Percentiles rank a stretch among this genome's conserved stretches.
These are phyloP conservation scores for Geum urbanum DNA, from an alignment of 306 rosid genomes.

Conservation along the genomic window DNA sequence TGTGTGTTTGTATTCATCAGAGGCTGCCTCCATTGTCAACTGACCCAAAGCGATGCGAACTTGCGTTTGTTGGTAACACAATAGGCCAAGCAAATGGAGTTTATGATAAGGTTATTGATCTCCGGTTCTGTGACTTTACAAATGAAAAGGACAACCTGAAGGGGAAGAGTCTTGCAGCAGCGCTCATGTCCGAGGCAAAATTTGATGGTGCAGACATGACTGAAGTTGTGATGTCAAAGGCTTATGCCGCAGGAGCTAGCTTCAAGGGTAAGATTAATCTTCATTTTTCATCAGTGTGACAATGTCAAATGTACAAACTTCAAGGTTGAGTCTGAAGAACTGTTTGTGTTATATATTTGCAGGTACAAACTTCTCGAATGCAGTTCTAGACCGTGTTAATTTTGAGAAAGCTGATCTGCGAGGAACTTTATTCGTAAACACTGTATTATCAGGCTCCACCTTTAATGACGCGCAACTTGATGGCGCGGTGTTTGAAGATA, in stretches of 20 bases:
- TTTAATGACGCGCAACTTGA: constrained; percentile 70
- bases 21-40: constrained; percentile 92
- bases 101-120: constrained; percentile 88
- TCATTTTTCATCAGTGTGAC: not conserved
- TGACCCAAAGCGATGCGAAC: constrained; percentile 82
- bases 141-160: constrained; percentile 76
- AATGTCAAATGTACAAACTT: not conserved
- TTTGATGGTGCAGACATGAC: constrained; percentile 97
- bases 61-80: constrained; percentile 83
- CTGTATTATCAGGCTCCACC: constrained; percentile 84
- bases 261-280: constrained; percentile 60
- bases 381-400: constrained; percentile 84
- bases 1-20: constrained; percentile 36
- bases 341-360: constrained; percentile 13
- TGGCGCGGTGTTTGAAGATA: constrained; percentile 77
- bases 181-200: constrained; percentile 93
- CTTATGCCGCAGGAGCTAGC: constrained; percentile 87
- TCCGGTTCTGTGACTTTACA: constrained; percentile 79
- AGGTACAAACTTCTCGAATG: constrained; percentile 90
- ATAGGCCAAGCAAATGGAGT: constrained; percentile 97
- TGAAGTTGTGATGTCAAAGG: constrained; percentile 96
- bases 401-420: constrained; percentile 81
- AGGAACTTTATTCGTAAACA: constrained; percentile 79
- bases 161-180: constrained; percentile 89
- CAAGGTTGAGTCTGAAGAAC: not conserved